Evolutionary conservation across 2,329 filamentous ascomycete species (phyloP).

Genomic region (Hirsutella minnesotensis): DNA sequence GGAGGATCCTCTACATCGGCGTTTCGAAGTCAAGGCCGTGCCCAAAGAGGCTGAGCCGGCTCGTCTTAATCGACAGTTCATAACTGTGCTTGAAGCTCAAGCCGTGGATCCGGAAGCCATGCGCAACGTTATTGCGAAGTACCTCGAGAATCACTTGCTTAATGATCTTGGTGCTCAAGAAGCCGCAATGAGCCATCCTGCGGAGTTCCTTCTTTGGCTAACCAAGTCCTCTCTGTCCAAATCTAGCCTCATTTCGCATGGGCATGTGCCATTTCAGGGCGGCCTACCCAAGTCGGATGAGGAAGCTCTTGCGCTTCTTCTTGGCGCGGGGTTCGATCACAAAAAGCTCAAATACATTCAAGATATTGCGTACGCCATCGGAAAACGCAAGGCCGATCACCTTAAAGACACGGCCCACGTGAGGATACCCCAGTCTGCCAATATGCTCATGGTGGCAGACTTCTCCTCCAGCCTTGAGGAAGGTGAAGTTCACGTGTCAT

Average conservation of each 20-base stretch:
- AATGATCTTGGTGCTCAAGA: conserved; percentile 40
- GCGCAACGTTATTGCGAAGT: conserved; percentile 32
- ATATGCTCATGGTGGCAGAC: conserved; percentile 57
- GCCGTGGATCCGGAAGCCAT: conserved; percentile 33
- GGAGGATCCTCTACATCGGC: conserved; percentile 37
- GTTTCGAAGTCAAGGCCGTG: conserved; percentile 49
- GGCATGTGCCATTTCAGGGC: conserved; percentile 29
- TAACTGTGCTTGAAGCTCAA: conserved; percentile 54
- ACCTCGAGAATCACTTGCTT: conserved; percentile 38
- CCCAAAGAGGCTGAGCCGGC: conserved; percentile 27
- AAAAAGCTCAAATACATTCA: conserved; percentile 34
- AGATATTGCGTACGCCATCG: conserved; percentile 31
- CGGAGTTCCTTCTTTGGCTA: conserved; percentile 42
- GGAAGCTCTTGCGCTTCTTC: conserved; percentile 41
- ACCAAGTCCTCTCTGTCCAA: conserved; percentile 23
- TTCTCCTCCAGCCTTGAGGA: conserved; percentile 48
- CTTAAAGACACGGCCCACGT: conserved; percentile 48
- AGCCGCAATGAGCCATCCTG: conserved; percentile 35
- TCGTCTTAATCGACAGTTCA: conserved; percentile 53
- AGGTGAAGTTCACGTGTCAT: conserved; percentile 56
- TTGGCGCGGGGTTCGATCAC: conserved; percentile 49
- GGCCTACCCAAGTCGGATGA: conserved; percentile 37
- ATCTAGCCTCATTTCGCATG: conserved; percentile 25
- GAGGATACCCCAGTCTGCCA: conserved; percentile 47
- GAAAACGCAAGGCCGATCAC: conserved; percentile 38